Conservation (phyloP, 2,329 filamentous ascomycete genomes). For the Lecanoromycetidae sp. region DNA sequence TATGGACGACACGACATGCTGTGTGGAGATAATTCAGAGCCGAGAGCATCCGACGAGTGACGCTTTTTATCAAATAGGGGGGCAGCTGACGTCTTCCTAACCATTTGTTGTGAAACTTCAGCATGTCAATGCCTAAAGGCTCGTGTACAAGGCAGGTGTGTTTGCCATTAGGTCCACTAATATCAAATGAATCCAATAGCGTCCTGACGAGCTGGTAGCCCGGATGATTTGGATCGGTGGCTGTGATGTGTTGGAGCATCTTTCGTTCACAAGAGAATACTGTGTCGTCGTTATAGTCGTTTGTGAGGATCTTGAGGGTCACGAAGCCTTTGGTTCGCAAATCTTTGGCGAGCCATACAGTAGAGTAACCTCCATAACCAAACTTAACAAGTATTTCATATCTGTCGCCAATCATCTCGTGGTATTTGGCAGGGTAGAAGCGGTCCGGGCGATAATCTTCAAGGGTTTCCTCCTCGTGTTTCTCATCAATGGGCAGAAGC, state of each 20-base stretch:
- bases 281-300: background rate
- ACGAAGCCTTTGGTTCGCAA: slow-evolving; percentile 3
- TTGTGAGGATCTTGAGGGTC: background rate
- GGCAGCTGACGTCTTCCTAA: slow-evolving; percentile 23
- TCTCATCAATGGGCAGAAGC: background rate
- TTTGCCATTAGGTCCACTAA: slow-evolving; percentile 23
- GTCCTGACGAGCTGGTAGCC: slow-evolving; percentile 27
- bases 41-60: slow-evolving; percentile 28
- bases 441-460: slow-evolving; percentile 17
- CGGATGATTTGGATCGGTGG: slow-evolving; percentile 24
- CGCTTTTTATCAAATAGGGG: slow-evolving; percentile 23
- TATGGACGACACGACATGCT: slow-evolving; percentile 31
- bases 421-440: slow-evolving; percentile 27
- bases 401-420: slow-evolving; percentile 26
- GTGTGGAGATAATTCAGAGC: slow-evolving; percentile 33
- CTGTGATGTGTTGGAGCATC: slow-evolving; percentile 26
- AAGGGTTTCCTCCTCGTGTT: slow-evolving; percentile 18
- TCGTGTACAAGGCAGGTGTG: slow-evolving; percentile 30
- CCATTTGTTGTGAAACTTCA: slow-evolving; percentile 27
- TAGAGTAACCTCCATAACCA: slow-evolving; percentile 30
- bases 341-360: slow-evolving; percentile 28
- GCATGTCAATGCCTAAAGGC: slow-evolving; percentile 29
- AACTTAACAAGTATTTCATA: slow-evolving; percentile 31
- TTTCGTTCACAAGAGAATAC: slow-evolving; percentile 24
- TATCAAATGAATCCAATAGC: slow-evolving; percentile 26